phyloP scores from a whole-genome alignment of 345 rosid genomes.

The Eutrema heterophyllum region DNA sequence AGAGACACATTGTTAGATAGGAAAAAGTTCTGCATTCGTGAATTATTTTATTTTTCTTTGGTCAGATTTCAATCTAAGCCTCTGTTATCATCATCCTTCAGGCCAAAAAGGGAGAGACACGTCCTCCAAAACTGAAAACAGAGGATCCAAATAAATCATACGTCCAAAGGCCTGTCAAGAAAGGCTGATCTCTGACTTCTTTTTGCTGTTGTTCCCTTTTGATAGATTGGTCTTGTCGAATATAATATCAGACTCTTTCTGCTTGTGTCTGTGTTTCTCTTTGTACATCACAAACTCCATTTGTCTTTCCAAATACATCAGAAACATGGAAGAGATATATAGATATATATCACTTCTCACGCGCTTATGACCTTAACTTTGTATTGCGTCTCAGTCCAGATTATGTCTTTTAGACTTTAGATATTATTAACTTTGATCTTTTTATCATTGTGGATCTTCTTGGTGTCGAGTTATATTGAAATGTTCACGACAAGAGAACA shows the following conservation, averaged over 20 bases:
- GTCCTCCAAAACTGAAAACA: slow-evolving; percentile 94
- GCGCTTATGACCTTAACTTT: slow-evolving; percentile 3
- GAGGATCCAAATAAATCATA: slow-evolving; percentile 98
- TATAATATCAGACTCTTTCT: neutral
- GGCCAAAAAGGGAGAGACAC: slow-evolving; percentile 88
- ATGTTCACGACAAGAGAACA: neutral
- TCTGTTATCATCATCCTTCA: slow-evolving; percentile 20
- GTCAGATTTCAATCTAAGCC: neutral
- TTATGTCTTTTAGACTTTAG: neutral
- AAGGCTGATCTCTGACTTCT: slow-evolving; percentile 41
- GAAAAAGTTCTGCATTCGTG: neutral
- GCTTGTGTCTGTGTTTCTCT: slow-evolving; percentile 9
- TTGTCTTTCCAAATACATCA: slow-evolving; percentile 1
- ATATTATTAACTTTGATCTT: neutral
- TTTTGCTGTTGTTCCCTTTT: slow-evolving; percentile 13
- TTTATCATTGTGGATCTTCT: neutral
- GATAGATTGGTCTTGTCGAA: slow-evolving; percentile 14
- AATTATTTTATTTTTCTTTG: neutral
- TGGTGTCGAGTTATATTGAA: neutral
- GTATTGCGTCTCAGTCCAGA: slow-evolving; percentile 3
- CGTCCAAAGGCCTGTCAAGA: slow-evolving; percentile 90
- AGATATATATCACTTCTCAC: neutral
- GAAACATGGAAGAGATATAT: slow-evolving; percentile 11
- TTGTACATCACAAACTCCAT: slow-evolving; percentile 10
- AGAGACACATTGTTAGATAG: slow-evolving; percentile 16